Evolutionary conservation across 331 rosid genomes (phyloP).

Genomic region (Quercus lobata): DNA sequence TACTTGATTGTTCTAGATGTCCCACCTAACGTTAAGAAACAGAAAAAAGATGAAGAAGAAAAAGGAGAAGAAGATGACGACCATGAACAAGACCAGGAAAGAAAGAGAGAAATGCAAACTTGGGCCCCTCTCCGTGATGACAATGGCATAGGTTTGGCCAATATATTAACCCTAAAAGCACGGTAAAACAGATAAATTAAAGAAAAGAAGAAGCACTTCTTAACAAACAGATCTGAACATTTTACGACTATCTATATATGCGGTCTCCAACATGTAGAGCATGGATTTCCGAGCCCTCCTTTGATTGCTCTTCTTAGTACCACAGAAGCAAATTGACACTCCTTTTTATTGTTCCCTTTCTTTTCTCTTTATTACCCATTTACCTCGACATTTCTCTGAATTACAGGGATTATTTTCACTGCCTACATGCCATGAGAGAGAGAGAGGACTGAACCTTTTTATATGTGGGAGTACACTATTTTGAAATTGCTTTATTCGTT

Average conservation of each 20-base stretch:
- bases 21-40: not conserved
- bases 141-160: not conserved
- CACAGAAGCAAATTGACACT: slow-evolving; percentile 21
- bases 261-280: slow-evolving; percentile 32
- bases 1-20: not conserved
- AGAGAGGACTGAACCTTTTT: slow-evolving; percentile 24
- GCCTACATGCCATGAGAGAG: slow-evolving; percentile 28
- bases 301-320: slow-evolving; percentile 32
- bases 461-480: slow-evolving; percentile 17
- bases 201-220: not conserved
- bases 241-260: slow-evolving; percentile 20
- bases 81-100: not conserved
- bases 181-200: not conserved
- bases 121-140: not conserved
- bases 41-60: not conserved
- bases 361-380: slow-evolving; percentile 32
- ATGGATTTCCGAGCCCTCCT: slow-evolving; percentile 62
- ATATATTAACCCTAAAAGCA: not conserved
- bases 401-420: slow-evolving; percentile 33
- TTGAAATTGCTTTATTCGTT: slow-evolving; percentile 56
- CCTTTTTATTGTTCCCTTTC: slow-evolving; percentile 9
- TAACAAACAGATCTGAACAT: not conserved
- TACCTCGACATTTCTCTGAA: slow-evolving; percentile 38
- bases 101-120: not conserved
- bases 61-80: not conserved